Conservation (phyloP, 768 basidiomycete genomes). For the Paxillus rubicundulus region DNA sequence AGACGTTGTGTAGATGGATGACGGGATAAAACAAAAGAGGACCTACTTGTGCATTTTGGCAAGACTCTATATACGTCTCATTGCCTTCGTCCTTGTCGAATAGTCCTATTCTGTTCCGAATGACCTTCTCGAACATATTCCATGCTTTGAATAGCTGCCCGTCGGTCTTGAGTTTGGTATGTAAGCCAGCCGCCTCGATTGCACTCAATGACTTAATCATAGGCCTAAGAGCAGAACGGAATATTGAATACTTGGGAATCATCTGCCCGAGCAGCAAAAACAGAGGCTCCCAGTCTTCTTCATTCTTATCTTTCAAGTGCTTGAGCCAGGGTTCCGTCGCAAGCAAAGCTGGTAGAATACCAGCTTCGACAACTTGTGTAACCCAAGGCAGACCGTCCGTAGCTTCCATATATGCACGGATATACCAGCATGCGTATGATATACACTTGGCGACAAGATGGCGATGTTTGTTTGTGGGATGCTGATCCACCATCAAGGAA, state of each 20-base stretch:
- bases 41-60: slow-evolving; percentile 26
- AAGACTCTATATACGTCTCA: slow-evolving; percentile 19
- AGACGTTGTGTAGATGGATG: not conserved
- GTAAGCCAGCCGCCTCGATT: slow-evolving; percentile 14
- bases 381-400: slow-evolving; percentile 27
- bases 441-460: slow-evolving; percentile 21
- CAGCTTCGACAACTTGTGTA: slow-evolving; percentile 22
- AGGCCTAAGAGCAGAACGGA: slow-evolving; percentile 16
- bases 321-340: slow-evolving; percentile 26
- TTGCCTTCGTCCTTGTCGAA: slow-evolving; percentile 5
- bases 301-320: slow-evolving; percentile 13
- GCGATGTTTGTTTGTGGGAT: slow-evolving; percentile 1
- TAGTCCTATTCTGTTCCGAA: slow-evolving; percentile 15
- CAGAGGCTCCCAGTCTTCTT: slow-evolving; percentile 31
- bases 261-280: slow-evolving; percentile 22
- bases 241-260: slow-evolving; percentile 28
- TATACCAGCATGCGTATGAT: slow-evolving; percentile 31
- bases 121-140: slow-evolving; percentile 17
- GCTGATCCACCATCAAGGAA: slow-evolving; percentile 9
- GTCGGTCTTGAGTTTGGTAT: slow-evolving; percentile 12
- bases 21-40: too few relatives aligned
- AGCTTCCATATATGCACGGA: slow-evolving; percentile 26
- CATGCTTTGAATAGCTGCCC: slow-evolving; percentile 19
- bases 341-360: slow-evolving; percentile 25
- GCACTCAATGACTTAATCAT: slow-evolving; percentile 13